These are phyloP conservation scores for Wickerhamiella spandovensis DNA, from an alignment of 805 yeast species.

Conservation along the genomic window DNA sequence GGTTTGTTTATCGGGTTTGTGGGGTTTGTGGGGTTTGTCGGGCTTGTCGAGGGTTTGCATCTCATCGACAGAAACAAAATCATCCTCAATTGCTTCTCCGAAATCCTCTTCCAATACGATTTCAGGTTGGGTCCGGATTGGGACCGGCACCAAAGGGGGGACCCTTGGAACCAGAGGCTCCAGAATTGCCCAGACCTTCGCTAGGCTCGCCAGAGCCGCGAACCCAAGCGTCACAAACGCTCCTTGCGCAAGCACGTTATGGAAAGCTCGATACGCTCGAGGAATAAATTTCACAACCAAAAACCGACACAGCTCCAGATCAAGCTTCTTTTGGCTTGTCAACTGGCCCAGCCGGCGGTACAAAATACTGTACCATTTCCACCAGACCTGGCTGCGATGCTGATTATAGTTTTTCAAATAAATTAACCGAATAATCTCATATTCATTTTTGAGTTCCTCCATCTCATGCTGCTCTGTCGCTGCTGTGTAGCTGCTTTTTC, in stretches of 20 bases:
- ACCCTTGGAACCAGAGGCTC: conserved; percentile 1
- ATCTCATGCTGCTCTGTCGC: no score
- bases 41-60: no score
- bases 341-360: conserved; percentile 33
- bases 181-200: conserved; percentile 30
- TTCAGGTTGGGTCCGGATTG: no score
- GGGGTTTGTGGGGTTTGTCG: no score
- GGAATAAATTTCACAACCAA: conserved; percentile 29
- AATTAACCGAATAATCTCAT: conserved; percentile 43
- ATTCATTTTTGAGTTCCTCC: conserved; percentile 33
- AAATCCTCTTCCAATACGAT: conserved; percentile 5
- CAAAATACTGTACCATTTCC: conserved; percentile 51
- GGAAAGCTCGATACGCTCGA: conserved; percentile 45
- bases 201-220: conserved; percentile 44
- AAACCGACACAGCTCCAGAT: conserved; percentile 17
- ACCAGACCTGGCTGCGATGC: conserved; percentile 63
- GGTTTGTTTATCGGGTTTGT: no score
- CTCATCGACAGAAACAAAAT: no score
- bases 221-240: conserved; percentile 68
- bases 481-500: no score
- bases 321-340: conserved; percentile 5
- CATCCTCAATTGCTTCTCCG: conserved; percentile 2
- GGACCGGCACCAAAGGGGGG: no score
- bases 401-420: conserved; percentile 68
- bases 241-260: conserved; percentile 56